phyloP scores from a whole-genome alignment of 805 yeast genomes.

The Myxozyma udenii region DNA sequence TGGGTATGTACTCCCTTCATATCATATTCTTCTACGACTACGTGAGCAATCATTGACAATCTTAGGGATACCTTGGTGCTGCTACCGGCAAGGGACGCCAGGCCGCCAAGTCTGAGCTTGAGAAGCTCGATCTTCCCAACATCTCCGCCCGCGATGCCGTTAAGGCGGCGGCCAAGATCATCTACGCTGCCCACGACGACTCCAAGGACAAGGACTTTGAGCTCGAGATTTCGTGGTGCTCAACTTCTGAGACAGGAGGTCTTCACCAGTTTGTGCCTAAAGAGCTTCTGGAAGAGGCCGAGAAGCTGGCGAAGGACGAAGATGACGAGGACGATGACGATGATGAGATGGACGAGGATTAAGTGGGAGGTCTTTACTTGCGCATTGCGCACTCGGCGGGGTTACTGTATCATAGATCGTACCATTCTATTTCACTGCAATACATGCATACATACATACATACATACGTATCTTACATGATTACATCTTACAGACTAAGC shows the following conservation, averaged over 20 bases:
- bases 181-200: slow-evolving; percentile 93
- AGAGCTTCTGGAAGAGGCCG: slow-evolving; percentile 77
- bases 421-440: neutral
- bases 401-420: neutral
- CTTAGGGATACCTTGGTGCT: slow-evolving; percentile 81
- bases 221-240: slow-evolving; percentile 88
- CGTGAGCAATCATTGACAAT: neutral
- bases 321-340: slow-evolving; percentile 71
- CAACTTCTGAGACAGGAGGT: slow-evolving; percentile 71
- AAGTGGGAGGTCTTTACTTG: neutral
- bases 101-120: slow-evolving; percentile 94
- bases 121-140: slow-evolving; percentile 72
- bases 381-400: neutral
- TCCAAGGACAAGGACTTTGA: slow-evolving; percentile 97
- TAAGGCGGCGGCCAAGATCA: slow-evolving; percentile 88
- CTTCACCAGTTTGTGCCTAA: slow-evolving; percentile 76
- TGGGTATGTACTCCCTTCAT: slow-evolving; percentile 49
- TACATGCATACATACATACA: slow-evolving; percentile 4
- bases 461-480: neutral
- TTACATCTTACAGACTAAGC: too few species aligned
- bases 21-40: neutral
- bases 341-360: slow-evolving; percentile 41
- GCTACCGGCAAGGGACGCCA: slow-evolving; percentile 99
- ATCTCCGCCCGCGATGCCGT: slow-evolving; percentile 78
- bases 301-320: slow-evolving; percentile 75